Evolutionary conservation across 306 rosid genomes (phyloP).

Genomic region (Cucurbita pepo): DNA sequence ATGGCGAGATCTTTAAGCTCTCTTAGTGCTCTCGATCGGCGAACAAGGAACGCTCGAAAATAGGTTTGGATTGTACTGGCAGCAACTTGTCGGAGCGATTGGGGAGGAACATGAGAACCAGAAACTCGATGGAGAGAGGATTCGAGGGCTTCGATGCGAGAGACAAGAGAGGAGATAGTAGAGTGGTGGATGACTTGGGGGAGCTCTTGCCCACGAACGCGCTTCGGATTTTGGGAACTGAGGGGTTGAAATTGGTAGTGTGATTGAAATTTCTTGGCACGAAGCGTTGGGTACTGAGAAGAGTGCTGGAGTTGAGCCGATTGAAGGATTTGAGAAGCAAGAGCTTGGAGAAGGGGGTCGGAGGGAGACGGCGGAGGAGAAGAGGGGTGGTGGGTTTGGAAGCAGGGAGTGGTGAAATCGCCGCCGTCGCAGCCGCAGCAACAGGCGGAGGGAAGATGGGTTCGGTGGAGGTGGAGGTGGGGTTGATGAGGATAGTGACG

Average conservation of each 20-base stretch:
- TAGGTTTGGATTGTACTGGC: slow-evolving; percentile 69
- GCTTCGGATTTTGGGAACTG: slow-evolving; percentile 7
- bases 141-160: slow-evolving; percentile 78
- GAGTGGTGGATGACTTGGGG: slow-evolving; percentile 13
- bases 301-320: slow-evolving; percentile 1
- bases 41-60: slow-evolving; percentile 72
- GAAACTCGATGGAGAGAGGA: slow-evolving; percentile 36
- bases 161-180: slow-evolving; percentile 34
- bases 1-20: slow-evolving; percentile 66
- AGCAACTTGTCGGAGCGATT: slow-evolving; percentile 50
- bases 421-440: slow-evolving; percentile 10
- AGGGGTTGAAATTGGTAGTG: slow-evolving; percentile 12
- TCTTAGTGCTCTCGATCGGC: slow-evolving; percentile 70
- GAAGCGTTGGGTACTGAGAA: slow-evolving; percentile 7
- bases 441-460: slow-evolving; percentile 8
- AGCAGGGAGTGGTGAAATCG: slow-evolving; percentile 13
- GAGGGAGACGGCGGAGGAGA: slow-evolving; percentile 13
- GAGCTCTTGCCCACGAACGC: background rate
- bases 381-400: slow-evolving; percentile 10
- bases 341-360: slow-evolving; percentile 16
- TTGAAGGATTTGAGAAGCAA: background rate
- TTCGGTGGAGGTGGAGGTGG: slow-evolving; percentile 7
- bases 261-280: slow-evolving; percentile 6
- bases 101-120: slow-evolving; percentile 1
- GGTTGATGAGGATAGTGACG: slow-evolving; percentile 14